A percentile compares a stretch with the other conserved stretches of the same genome.
Conservation (phyloP, 2,329 filamentous ascomycete species). For the Xylaria sp. region DNA sequence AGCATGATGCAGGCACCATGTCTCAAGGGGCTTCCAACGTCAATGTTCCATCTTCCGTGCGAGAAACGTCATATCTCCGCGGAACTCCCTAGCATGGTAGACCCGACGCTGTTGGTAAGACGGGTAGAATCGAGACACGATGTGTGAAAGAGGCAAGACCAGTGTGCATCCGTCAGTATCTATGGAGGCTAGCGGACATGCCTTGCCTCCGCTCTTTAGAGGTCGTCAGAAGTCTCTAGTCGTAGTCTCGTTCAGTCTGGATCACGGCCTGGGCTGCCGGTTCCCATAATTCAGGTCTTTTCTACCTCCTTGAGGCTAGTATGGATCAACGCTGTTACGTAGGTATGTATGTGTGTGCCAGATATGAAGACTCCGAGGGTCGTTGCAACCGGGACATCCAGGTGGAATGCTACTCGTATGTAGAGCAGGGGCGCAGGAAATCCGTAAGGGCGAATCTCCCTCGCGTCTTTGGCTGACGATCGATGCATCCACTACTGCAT, state of each 20-base stretch:
- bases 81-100: neutral
- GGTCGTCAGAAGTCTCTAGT: neutral
- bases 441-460: neutral
- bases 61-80: conserved; percentile 49
- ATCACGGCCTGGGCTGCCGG: neutral
- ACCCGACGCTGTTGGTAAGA: neutral
- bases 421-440: neutral
- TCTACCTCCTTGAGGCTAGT: neutral
- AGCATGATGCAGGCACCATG: too few relatives aligned
- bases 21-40: too few relatives aligned
- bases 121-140: neutral
- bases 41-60: conserved; percentile 22
- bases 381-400: neutral
- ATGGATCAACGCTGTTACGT: neutral
- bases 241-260: neutral
- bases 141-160: neutral
- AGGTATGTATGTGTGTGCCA: neutral
- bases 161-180: neutral
- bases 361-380: neutral
- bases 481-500: neutral
- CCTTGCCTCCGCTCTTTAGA: neutral
- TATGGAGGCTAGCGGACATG: neutral
- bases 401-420: neutral
- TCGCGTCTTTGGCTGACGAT: neutral
- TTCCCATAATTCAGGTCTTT: neutral